phyloP scores from a whole-genome alignment of 371 early-diverging fungal species.

The Cokeromyces recurvatus region DNA sequence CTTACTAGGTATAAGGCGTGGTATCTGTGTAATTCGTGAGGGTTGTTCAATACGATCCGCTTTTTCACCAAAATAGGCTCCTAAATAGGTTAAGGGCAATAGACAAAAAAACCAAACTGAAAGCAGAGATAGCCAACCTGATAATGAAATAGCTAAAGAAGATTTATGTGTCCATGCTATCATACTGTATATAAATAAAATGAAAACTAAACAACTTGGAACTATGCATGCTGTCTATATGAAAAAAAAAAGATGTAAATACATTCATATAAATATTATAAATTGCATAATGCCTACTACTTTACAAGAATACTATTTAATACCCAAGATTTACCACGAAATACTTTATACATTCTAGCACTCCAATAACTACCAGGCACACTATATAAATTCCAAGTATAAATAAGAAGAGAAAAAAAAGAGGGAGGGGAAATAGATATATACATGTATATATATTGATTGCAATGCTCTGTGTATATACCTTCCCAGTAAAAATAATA shows the following conservation, averaged over 20 bases:
- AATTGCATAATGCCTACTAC: background rate
- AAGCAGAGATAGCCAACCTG: slow-evolving; percentile 28
- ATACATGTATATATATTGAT: background rate
- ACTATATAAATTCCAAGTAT: no score
- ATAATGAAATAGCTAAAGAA: slow-evolving; percentile 36
- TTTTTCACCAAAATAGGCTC: slow-evolving; percentile 35
- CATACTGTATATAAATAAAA: slow-evolving; percentile 20
- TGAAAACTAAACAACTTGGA: slow-evolving; percentile 17
- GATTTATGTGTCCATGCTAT: slow-evolving; percentile 37
- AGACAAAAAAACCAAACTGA: slow-evolving; percentile 24
- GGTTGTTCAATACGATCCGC: slow-evolving; percentile 38
- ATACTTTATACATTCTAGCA: slow-evolving; percentile 40
- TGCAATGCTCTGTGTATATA: slow-evolving; percentile 17
- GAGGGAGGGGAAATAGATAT: no score
- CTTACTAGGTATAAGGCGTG: slow-evolving; percentile 37
- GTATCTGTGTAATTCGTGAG: slow-evolving; percentile 36
- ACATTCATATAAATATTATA: no score
- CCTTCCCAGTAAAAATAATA: slow-evolving; percentile 20
- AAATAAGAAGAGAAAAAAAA: no score
- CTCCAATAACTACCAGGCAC: slow-evolving; percentile 35
- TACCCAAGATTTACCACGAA: slow-evolving; percentile 42
- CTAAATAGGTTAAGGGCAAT: slow-evolving; percentile 28
- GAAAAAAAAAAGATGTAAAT: background rate
- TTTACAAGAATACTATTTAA: slow-evolving; percentile 39
- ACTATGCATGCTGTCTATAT: slow-evolving; percentile 30